Evolutionary conservation across 371 early-diverging fungal genomes (phyloP).

Genomic region (Mortierella sp.): DNA sequence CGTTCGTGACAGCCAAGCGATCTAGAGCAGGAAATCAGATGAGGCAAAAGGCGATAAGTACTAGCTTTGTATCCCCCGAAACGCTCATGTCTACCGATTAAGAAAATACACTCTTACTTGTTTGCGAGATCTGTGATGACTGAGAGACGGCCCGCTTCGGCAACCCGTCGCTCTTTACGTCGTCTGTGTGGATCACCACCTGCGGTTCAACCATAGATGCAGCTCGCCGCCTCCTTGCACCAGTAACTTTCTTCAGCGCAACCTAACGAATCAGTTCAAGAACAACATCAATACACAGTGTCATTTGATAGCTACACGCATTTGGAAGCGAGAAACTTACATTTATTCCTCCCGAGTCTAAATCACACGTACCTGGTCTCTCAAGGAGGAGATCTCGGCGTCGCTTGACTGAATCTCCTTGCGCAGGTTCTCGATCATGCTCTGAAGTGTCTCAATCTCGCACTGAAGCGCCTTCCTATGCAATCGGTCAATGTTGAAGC

Average conservation of each 20-base stretch:
- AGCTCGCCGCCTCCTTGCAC: slow-evolving; percentile 41
- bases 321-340: neutral
- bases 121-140: slow-evolving; percentile 40
- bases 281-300: neutral
- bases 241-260: slow-evolving; percentile 46
- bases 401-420: slow-evolving; percentile 66
- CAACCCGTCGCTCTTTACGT: slow-evolving; percentile 14
- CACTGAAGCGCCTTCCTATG: slow-evolving; percentile 70
- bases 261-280: slow-evolving; percentile 17
- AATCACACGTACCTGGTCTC: slow-evolving; percentile 42
- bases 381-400: slow-evolving; percentile 61
- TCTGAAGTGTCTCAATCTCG: slow-evolving; percentile 69
- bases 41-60: neutral
- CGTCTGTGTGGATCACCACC: slow-evolving; percentile 28
- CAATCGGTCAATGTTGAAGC: slow-evolving; percentile 71
- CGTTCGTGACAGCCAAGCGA: slow-evolving; percentile 41
- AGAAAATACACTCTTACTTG: slow-evolving; percentile 26
- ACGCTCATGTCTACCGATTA: neutral
- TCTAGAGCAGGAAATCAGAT: slow-evolving; percentile 4
- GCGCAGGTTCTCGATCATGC: slow-evolving; percentile 65
- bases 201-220: slow-evolving; percentile 49
- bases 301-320: neutral
- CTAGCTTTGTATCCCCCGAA: neutral
- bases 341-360: neutral
- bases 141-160: slow-evolving; percentile 36